Evolutionary conservation across 2,329 filamentous ascomycete species (phyloP).

Genomic region (Leptographium lundbergii): DNA sequence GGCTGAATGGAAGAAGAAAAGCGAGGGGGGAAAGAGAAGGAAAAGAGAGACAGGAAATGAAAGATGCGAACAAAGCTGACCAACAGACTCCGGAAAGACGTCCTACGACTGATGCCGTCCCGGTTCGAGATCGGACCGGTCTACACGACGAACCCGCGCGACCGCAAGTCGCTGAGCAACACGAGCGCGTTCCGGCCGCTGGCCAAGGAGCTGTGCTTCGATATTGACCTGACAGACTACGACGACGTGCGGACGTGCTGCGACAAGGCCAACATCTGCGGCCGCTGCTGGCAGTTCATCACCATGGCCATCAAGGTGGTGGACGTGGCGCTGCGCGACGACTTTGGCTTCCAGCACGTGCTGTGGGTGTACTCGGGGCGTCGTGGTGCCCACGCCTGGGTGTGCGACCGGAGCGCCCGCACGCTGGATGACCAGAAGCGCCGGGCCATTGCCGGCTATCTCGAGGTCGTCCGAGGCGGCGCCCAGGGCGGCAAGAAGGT

Average conservation of each 20-base stretch:
- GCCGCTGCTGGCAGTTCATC: slow-evolving; percentile 92
- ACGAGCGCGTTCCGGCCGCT: slow-evolving; percentile 72
- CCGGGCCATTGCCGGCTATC: slow-evolving; percentile 73
- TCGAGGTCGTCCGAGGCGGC: slow-evolving; percentile 82
- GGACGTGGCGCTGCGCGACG: slow-evolving; percentile 74
- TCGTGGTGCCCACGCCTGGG: slow-evolving; percentile 94
- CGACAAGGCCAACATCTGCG: slow-evolving; percentile 82
- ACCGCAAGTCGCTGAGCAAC: slow-evolving; percentile 78
- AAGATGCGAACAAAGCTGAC: neutral
- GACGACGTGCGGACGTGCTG: slow-evolving; percentile 95
- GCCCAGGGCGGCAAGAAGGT: slow-evolving; percentile 78
- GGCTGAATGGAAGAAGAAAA: neutral
- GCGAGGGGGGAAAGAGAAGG: too few relatives aligned
- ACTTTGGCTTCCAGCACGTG: slow-evolving; percentile 95
- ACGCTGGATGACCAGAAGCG: slow-evolving; percentile 76
- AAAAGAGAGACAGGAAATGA: neutral
- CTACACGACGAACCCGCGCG: slow-evolving; percentile 85
- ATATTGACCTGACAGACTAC: slow-evolving; percentile 99
- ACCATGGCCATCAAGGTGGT: slow-evolving; percentile 96
- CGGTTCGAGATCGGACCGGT: slow-evolving; percentile 99
- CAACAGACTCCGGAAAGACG: slow-evolving; percentile 71
- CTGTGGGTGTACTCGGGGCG: slow-evolving; percentile 98
- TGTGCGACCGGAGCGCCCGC: slow-evolving; percentile 81
- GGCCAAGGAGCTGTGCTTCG: slow-evolving; percentile 91
- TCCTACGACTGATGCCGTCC: slow-evolving; percentile 74